Percentiles rank a stretch among this genome's conserved stretches.
Evolutionary conservation across 139 green algal genomes (phyloP).

Genomic region (Nannochloris sp.): DNA sequence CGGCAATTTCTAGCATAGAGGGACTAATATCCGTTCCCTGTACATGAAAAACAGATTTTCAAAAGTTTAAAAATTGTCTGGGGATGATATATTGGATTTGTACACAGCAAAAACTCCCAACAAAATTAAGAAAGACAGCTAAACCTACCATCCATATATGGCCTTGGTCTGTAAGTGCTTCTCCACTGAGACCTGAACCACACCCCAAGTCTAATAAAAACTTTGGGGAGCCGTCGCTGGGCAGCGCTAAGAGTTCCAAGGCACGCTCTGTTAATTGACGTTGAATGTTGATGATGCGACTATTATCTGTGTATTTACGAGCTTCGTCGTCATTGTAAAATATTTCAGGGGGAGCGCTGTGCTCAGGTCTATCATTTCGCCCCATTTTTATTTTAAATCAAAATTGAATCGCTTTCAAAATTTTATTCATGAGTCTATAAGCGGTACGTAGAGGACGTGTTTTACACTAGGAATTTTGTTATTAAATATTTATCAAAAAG

Average conservation of each 20-base stretch:
- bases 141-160: constrained; percentile 83
- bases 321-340: constrained; percentile 95
- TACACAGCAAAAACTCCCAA: not conserved
- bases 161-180: constrained; percentile 50
- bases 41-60: not conserved
- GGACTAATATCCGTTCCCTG: constrained; percentile 82
- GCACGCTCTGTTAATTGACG: constrained; percentile 72
- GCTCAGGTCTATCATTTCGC: constrained; percentile 77
- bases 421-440: no score
- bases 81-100: not conserved
- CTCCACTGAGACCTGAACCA: constrained; percentile 83
- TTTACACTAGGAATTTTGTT: no score
- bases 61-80: not conserved
- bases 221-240: constrained; percentile 63
- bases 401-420: no score
- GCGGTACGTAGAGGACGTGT: no score
- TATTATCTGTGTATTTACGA: constrained; percentile 92
- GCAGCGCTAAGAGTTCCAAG: constrained; percentile 90
- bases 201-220: constrained; percentile 88
- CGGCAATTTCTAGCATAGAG: constrained; percentile 63
- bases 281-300: constrained; percentile 80
- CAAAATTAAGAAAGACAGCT: not conserved
- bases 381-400: constrained; percentile 37
- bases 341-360: constrained; percentile 79
- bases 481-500: no score